Conservation (phyloP, 2,329 filamentous ascomycete species). For the Diaporthe longicolla region DNA sequence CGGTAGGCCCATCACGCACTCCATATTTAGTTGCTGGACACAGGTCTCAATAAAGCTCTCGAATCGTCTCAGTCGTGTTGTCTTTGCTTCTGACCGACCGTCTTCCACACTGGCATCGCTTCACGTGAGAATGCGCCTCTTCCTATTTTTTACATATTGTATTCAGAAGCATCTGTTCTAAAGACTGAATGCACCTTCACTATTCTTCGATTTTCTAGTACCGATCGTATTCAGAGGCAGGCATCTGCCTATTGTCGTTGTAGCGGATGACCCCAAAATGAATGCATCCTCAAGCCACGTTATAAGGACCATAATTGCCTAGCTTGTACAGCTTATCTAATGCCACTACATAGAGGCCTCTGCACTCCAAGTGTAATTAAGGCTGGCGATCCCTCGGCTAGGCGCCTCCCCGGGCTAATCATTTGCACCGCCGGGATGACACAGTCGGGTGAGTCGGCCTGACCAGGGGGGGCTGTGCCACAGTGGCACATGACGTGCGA, state of each 20-base stretch:
- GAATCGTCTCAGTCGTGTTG: too few relatives aligned
- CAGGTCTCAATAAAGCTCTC: too few relatives aligned
- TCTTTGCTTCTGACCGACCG: too few relatives aligned
- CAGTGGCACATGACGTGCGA: slow-evolving; percentile 1
- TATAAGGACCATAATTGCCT: background rate
- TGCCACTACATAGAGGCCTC: slow-evolving; percentile 23
- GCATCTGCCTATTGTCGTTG: background rate
- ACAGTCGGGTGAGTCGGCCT: background rate
- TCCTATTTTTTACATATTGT: background rate
- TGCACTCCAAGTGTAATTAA: slow-evolving; percentile 22
- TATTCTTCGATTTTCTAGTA: background rate
- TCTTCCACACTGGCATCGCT: too few relatives aligned
- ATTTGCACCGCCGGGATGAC: slow-evolving; percentile 11
- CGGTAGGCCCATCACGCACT: too few relatives aligned
- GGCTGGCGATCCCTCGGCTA: slow-evolving; percentile 16
- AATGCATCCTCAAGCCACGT: background rate
- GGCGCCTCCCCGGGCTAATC: background rate
- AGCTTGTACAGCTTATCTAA: background rate
- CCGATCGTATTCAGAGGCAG: background rate
- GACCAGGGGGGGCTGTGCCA: slow-evolving; percentile 13
- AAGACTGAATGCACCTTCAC: background rate
- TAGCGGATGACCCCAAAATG: background rate
- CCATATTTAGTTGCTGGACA: too few relatives aligned
- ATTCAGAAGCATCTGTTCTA: background rate
- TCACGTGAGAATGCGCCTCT: background rate